Evolutionary conservation across 352 stramenopile species (phyloP).

Genomic region (Pythium myriotylum): DNA sequence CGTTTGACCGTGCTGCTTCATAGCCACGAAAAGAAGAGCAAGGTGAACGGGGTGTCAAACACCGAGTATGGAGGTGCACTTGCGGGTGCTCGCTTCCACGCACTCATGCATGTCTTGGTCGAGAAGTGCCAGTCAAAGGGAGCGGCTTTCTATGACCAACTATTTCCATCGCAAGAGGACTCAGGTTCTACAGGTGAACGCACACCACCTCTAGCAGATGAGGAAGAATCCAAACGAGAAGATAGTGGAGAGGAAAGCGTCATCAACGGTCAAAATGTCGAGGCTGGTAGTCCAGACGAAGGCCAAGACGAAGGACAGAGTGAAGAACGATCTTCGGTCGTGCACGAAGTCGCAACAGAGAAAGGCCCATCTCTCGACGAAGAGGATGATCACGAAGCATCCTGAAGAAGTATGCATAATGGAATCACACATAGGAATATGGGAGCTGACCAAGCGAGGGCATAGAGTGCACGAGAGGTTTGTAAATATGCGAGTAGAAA

Average conservation of each 20-base stretch:
- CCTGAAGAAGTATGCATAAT: neutral
- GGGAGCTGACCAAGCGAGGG: neutral
- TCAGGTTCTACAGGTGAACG: slow-evolving; percentile 26
- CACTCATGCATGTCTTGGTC: slow-evolving; percentile 56
- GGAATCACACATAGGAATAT: slow-evolving; percentile 9
- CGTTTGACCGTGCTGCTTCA: slow-evolving; percentile 49
- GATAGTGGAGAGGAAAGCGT: neutral
- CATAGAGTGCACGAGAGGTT: slow-evolving; percentile 5
- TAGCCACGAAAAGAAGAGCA: slow-evolving; percentile 25
- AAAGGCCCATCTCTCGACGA: too few relatives aligned
- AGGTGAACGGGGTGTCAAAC: neutral
- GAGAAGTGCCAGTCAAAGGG: slow-evolving; percentile 55
- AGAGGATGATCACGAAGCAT: neutral
- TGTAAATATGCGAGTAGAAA: slow-evolving; percentile 18
- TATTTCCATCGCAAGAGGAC: slow-evolving; percentile 61
- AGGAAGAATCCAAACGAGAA: neutral
- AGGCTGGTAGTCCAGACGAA: neutral
- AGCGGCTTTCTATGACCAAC: slow-evolving; percentile 45
- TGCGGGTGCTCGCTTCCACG: slow-evolving; percentile 23
- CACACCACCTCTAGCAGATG: slow-evolving; percentile 18
- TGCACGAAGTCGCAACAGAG: too few relatives aligned
- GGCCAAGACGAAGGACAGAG: neutral
- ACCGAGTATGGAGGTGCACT: slow-evolving; percentile 2
- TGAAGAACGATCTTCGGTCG: neutral
- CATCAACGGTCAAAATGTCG: neutral